Conservation (phyloP, 2,329 filamentous ascomycete species). For the Epichloe bromicola region DNA sequence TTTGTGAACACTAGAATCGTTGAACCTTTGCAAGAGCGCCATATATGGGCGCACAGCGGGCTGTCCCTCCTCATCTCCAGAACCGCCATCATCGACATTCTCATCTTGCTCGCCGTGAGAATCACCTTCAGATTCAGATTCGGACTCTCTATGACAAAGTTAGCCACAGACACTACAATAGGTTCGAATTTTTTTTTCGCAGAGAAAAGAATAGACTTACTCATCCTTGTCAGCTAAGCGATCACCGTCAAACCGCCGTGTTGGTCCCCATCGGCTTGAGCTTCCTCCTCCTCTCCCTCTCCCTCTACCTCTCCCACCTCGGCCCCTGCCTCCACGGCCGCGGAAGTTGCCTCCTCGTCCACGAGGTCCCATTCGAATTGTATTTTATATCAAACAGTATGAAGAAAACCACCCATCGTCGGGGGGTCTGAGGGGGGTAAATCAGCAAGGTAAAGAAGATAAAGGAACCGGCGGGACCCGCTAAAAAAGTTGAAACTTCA, state of each 20-base stretch:
- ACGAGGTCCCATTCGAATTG: constrained; percentile 21
- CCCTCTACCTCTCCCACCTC: constrained; percentile 11
- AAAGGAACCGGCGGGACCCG: background rate
- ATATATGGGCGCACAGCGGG: constrained; percentile 37
- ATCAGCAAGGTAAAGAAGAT: background rate
- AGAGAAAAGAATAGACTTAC: constrained; percentile 14
- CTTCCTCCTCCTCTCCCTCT: constrained; percentile 17
- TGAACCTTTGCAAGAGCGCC: constrained; percentile 44
- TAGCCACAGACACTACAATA: background rate
- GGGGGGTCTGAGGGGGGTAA: too few species aligned
- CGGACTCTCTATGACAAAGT: constrained; percentile 6
- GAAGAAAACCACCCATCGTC: background rate
- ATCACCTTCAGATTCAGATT: constrained; percentile 6
- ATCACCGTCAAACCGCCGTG: constrained; percentile 23
- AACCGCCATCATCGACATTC: constrained; percentile 23
- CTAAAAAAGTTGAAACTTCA: constrained; percentile 9
- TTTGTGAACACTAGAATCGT: constrained; percentile 30
- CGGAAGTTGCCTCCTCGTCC: constrained; percentile 22
- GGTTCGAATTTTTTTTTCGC: background rate
- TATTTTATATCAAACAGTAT: background rate
- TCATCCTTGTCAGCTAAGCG: constrained; percentile 24
- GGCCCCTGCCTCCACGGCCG: constrained; percentile 18
- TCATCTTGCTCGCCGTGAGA: constrained; percentile 24
- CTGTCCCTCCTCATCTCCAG: constrained; percentile 31
- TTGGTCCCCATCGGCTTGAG: constrained; percentile 24